Conservation (phyloP, 139 green algal genomes). For the Tetraselmis chui region DNA sequence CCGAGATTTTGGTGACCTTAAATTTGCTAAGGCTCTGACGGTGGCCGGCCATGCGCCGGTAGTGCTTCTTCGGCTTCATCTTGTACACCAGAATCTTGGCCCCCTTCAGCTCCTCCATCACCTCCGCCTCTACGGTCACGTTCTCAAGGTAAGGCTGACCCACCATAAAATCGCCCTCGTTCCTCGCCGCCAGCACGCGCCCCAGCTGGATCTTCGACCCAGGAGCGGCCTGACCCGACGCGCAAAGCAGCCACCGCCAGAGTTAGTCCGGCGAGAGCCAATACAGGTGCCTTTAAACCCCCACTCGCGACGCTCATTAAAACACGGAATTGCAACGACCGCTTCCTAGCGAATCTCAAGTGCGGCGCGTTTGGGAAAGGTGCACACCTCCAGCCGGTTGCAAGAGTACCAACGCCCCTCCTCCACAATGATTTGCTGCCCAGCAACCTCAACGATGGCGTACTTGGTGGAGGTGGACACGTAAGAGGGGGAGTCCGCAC, state of each 20-base stretch:
- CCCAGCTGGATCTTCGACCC: constrained; percentile 78
- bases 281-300: too few relatives aligned
- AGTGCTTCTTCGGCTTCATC: constrained; percentile 93
- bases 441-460: constrained; percentile 82
- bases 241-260: too few relatives aligned
- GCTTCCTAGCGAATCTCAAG: too few relatives aligned
- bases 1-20: constrained; percentile 76
- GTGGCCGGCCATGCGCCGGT: constrained; percentile 61
- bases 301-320: too few relatives aligned
- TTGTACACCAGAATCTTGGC: constrained; percentile 88
- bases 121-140: constrained; percentile 74
- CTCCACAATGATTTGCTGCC: constrained; percentile 86
- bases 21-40: constrained; percentile 84
- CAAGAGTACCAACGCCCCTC: constrained; percentile 86
- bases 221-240: constrained; percentile 57
- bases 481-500: neutral
- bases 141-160: constrained; percentile 80
- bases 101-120: constrained; percentile 83
- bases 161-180: constrained; percentile 66
- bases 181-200: constrained; percentile 81
- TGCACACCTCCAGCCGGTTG: constrained; percentile 77
- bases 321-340: too few relatives aligned
- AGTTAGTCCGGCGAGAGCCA: too few relatives aligned
- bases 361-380: neutral
- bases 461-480: constrained; percentile 55